A percentile compares a stretch with the other conserved stretches of the same genome.
phyloP scores from a whole-genome alignment of 495 filamentous ascomycete genomes.

The Penicillium waksmanii region DNA sequence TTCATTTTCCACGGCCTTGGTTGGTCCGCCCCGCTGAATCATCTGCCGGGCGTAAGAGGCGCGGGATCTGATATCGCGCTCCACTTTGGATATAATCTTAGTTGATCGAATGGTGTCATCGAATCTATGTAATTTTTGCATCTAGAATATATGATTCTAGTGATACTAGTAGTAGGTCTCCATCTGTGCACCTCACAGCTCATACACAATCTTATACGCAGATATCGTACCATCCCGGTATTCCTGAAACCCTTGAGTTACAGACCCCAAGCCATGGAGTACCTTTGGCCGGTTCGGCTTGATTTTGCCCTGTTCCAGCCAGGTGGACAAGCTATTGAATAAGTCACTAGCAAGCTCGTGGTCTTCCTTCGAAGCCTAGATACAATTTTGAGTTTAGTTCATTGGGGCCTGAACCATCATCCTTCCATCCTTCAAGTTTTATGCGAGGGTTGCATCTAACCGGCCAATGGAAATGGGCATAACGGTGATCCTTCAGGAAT shows the following conservation, averaged over 20 bases:
- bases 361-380: constrained; percentile 30
- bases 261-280: constrained; percentile 21
- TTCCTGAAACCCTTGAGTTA: constrained; percentile 31
- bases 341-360: constrained; percentile 32
- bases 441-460: constrained; percentile 13
- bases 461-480: constrained; percentile 30
- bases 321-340: constrained; percentile 32
- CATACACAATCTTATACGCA: constrained; percentile 35
- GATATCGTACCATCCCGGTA: constrained; percentile 30
- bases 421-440: too few species aligned
- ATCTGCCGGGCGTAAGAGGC: constrained; percentile 7
- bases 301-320: constrained; percentile 27
- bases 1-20: constrained; percentile 10
- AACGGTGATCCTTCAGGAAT: constrained; percentile 38
- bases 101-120: constrained; percentile 10
- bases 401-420: neutral
- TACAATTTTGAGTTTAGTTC: neutral
- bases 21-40: constrained; percentile 14
- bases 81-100: constrained; percentile 2
- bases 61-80: constrained; percentile 8
- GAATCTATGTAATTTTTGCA: neutral
- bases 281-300: constrained; percentile 23
- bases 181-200: too few species aligned
- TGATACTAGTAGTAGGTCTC: too few species aligned
- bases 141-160: neutral